Evolutionary conservation across 1,139 yeast species (phyloP).

Genomic region (Taiozyma sp.): DNA sequence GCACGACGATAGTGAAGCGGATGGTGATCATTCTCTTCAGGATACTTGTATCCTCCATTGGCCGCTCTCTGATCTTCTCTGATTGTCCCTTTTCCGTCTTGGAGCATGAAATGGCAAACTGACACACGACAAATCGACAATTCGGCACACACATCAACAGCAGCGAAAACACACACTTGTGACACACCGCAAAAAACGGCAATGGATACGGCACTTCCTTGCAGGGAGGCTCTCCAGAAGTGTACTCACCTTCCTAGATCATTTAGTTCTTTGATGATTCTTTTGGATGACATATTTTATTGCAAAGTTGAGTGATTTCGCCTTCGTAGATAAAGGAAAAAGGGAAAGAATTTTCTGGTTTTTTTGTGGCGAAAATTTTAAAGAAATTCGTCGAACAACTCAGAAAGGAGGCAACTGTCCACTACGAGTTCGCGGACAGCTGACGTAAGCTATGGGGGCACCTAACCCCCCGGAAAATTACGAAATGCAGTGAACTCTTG

Average conservation of each 20-base stretch:
- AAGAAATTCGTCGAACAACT: not conserved
- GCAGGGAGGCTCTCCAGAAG: not conserved
- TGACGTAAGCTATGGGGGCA: not conserved
- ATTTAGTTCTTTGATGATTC: slow-evolving; percentile 92
- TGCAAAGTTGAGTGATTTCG: not conserved
- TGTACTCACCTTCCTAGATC: slow-evolving; percentile 85
- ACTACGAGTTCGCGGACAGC: not conserved
- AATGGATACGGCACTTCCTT: not conserved
- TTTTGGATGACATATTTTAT: slow-evolving; percentile 38
- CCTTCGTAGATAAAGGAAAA: not conserved
- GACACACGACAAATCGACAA: not conserved
- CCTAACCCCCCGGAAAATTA: not conserved
- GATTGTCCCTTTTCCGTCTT: not conserved
- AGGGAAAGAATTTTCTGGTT: not conserved
- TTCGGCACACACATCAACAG: not conserved
- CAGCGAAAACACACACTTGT: not conserved
- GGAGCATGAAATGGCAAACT: not conserved
- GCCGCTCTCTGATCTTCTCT: not conserved
- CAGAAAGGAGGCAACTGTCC: not conserved
- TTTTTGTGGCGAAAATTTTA: not conserved
- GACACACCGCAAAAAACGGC: not conserved
- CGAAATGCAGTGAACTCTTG: no score
- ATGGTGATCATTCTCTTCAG: not conserved
- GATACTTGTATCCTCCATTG: not conserved
- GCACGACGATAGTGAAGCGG: not conserved